Conservation (phyloP, 306 rosid genomes). For the Cajanus cajan region DNA sequence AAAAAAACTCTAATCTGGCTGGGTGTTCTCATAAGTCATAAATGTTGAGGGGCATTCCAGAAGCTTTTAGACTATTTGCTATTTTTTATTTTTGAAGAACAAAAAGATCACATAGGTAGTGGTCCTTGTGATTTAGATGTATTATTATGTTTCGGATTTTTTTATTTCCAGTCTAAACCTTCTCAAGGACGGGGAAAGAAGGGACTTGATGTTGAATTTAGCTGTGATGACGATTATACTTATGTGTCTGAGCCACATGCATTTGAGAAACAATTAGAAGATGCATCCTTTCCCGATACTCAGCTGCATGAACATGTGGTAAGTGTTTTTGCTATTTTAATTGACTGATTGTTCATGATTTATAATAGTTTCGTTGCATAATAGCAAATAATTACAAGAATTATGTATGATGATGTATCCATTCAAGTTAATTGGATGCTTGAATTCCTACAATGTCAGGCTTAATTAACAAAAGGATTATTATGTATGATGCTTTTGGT, state of each 20-base stretch:
- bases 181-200: conserved; percentile 68
- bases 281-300: conserved; percentile 51
- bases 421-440: background rate
- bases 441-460: conserved; percentile 11
- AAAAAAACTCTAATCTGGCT: conserved; percentile 3
- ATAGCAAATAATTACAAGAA: background rate
- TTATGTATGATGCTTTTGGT: background rate
- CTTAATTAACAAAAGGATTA: background rate
- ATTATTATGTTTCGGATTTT: conserved; percentile 18
- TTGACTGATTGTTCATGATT: background rate
- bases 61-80: background rate
- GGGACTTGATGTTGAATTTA: conserved; percentile 72
- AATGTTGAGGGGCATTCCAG: background rate
- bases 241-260: conserved; percentile 54
- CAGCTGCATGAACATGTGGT: conserved; percentile 60
- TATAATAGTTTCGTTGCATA: conserved; percentile 7
- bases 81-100: background rate
- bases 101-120: background rate
- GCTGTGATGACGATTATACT: conserved; percentile 67
- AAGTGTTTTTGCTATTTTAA: conserved; percentile 37
- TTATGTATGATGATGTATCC: background rate
- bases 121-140: conserved; percentile 10
- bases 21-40: background rate
- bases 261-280: conserved; percentile 61
- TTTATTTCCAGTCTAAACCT: conserved; percentile 62